These are phyloP conservation scores for Lichina pygmaea DNA, from an alignment of 495 filamentous ascomycete species.

Conservation along the genomic window DNA sequence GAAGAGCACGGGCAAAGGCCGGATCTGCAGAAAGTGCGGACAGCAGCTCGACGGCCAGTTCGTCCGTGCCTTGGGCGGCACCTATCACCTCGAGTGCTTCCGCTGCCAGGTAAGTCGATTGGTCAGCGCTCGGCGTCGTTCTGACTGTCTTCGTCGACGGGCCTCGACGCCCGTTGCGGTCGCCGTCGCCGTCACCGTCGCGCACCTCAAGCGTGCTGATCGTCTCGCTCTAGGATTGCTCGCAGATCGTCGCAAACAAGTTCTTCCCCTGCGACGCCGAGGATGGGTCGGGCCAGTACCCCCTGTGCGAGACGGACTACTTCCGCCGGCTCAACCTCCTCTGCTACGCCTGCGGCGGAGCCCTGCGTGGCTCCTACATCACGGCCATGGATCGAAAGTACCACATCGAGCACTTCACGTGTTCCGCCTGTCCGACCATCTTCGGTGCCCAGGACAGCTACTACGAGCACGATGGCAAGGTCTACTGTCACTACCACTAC, in stretches of 20 bases:
- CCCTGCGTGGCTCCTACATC: conserved; percentile 91
- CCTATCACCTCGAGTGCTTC: conserved; percentile 95
- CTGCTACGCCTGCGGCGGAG: conserved; percentile 77
- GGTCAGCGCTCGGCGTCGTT: too few relatives aligned
- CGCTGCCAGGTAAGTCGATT: conserved; percentile 57
- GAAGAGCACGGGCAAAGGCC: conserved; percentile 5
- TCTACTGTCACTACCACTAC: conserved; percentile 98
- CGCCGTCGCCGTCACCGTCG: too few relatives aligned
- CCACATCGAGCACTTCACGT: conserved; percentile 98
- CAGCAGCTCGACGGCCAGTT: conserved; percentile 79
- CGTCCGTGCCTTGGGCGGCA: conserved; percentile 72
- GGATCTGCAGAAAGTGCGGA: conserved; percentile 71
- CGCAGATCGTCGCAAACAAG: conserved; percentile 86
- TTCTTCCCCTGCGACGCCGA: conserved; percentile 94
- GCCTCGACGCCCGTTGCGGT: too few relatives aligned
- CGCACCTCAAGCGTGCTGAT: not conserved
- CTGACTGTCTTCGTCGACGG: too few relatives aligned
- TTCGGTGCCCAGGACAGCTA: conserved; percentile 97
- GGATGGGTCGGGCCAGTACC: conserved; percentile 62
- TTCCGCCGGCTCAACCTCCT: conserved; percentile 79
- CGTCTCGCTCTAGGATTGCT: conserved; percentile 45
- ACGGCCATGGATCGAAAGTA: conserved; percentile 95
- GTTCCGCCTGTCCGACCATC: conserved; percentile 85
- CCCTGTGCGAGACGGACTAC: conserved; percentile 93
- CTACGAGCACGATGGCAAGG: conserved; percentile 89